Base-by-base conservation (phyloP, 306 rosid genomes). In the Dryas drummondii region DNA sequence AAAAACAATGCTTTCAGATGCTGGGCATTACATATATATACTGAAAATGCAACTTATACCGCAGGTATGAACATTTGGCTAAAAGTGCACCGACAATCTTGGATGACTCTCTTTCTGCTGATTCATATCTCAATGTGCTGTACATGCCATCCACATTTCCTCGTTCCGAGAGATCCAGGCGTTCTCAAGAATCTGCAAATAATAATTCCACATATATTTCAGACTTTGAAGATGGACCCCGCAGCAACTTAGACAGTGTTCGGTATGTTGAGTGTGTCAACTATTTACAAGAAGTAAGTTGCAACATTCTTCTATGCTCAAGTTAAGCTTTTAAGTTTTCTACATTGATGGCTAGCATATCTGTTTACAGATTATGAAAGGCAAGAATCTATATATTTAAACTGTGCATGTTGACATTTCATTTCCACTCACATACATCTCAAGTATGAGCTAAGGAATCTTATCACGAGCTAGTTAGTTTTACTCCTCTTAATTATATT, bases 71-170 rank as follows among this genome's bases (percentile, higher is more conserved):
- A 68, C 98, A 94, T 81, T 83, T 94, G 84, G 97, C 97, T 74
- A 94, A 81, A 88, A 94, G 98, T 86, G 98, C 98, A 26, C 97
- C 97, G 14, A 90, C 98, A 74, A 94, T 91, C 71, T 84, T 94
- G 87, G 98, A 94, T 83, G 96, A 94, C 90, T 94, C 98, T 72
- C 98, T 94, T 81, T 94, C 98, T 68, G 98, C 98, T 56, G 98
- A 91, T 91, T 87, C 98, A 72, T 94, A 91, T 86, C 97, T 94
- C 78, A 94, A 94, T 83, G 96, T 94, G 80, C 79, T 94, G 71
- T 87, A 94, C 80, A 86, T 94, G 96, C 98, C 98, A 77, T 91
- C 98, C 56, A 94, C 96, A 26, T 87, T 91, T 79, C 96, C 98
- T 37, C 98, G 96, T 78, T 91, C 98, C 60, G 98, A 94, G 86